phyloP scores from a whole-genome alignment of 2,329 filamentous ascomycete genomes.

The Fusarium sp. region DNA sequence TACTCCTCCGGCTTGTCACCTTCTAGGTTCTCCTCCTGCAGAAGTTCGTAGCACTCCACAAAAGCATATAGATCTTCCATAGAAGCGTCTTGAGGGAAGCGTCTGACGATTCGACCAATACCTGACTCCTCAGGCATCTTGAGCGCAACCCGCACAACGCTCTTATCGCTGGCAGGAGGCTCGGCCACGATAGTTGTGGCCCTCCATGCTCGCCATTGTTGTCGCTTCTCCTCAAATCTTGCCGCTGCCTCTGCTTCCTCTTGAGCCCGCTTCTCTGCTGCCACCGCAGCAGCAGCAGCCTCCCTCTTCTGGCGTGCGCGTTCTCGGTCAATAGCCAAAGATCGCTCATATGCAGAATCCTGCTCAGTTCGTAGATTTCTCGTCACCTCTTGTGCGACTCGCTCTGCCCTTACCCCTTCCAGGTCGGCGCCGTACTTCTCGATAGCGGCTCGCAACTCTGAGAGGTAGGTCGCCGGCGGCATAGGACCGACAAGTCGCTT shows the following conservation, averaged over 20 bases:
- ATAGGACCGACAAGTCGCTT: constrained; percentile 81
- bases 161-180: constrained; percentile 71
- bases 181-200: constrained; percentile 75
- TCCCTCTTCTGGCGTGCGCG: constrained; percentile 81
- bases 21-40: constrained; percentile 57
- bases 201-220: constrained; percentile 86
- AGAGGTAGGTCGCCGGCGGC: constrained; percentile 76
- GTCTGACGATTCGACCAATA: constrained; percentile 80
- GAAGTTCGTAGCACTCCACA: constrained; percentile 86
- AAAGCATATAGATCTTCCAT: constrained; percentile 96
- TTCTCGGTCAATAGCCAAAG: constrained; percentile 87
- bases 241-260: constrained; percentile 72
- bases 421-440: constrained; percentile 82
- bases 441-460: constrained; percentile 80
- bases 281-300: constrained; percentile 77
- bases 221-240: constrained; percentile 56
- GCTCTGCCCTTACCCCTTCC: constrained; percentile 77
- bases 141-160: constrained; percentile 77
- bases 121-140: constrained; percentile 71
- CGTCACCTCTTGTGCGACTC: constrained; percentile 84
- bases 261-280: constrained; percentile 72
- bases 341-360: constrained; percentile 93
- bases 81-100: constrained; percentile 75
- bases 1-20: constrained; percentile 72
- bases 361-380: constrained; percentile 87